Conservation (phyloP, 2,329 filamentous ascomycete genomes). For the Penicillium brevicompactum region DNA sequence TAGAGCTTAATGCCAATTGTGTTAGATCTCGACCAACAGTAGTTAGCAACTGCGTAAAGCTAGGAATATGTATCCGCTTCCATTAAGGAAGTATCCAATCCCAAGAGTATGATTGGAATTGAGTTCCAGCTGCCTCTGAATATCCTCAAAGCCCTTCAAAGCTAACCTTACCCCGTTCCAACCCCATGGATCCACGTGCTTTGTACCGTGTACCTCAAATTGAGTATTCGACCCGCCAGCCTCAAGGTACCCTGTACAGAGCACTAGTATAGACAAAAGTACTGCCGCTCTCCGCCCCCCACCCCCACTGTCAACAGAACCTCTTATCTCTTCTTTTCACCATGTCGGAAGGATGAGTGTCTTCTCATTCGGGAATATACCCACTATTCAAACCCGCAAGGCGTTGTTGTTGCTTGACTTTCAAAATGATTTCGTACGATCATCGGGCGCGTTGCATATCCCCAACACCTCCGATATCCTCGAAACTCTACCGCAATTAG, state of each 20-base stretch:
- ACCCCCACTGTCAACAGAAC: slow-evolving; percentile 1
- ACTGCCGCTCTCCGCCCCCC: neutral
- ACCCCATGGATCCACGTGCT: too few relatives aligned
- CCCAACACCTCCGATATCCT: slow-evolving; percentile 66
- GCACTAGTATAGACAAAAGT: neutral
- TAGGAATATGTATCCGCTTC: too few relatives aligned
- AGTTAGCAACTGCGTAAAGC: too few relatives aligned
- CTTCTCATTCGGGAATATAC: slow-evolving; percentile 37
- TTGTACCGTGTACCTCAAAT: neutral
- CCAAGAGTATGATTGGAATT: too few relatives aligned
- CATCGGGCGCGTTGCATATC: slow-evolving; percentile 68
- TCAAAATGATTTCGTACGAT: slow-evolving; percentile 83
- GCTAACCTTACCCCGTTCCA: too few relatives aligned
- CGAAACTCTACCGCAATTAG: slow-evolving; percentile 66
- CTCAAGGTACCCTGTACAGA: neutral
- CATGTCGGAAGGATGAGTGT: slow-evolving; percentile 36
- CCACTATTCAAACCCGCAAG: slow-evolving; percentile 60
- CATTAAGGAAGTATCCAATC: too few relatives aligned
- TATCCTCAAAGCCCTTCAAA: too few relatives aligned
- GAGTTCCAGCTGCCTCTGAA: too few relatives aligned
- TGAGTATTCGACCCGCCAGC: neutral
- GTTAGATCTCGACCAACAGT: too few relatives aligned
- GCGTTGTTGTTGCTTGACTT: slow-evolving; percentile 83
- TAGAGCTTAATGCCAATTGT: too few relatives aligned
- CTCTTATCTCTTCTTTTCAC: slow-evolving; percentile 11